Percentiles rank a stretch among this genome's conserved stretches.
These are phyloP conservation scores for Fomitiporia mediterranea DNA, from an alignment of 1,284 basidiomycete species.

Conservation along the genomic window DNA sequence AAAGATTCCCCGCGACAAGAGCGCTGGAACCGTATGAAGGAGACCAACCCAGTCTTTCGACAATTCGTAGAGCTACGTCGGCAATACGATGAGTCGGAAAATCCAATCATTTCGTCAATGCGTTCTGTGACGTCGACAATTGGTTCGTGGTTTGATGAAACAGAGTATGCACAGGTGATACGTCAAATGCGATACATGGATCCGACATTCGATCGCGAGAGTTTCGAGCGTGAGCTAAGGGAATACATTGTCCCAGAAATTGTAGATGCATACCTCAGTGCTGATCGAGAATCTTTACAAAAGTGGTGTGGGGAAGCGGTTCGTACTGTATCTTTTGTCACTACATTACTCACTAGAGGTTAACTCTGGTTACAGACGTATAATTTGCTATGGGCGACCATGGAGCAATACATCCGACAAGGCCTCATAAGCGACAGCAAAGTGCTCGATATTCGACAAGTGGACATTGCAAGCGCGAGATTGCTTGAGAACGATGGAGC, in stretches of 20 bases:
- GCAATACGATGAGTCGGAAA: conserved; percentile 90
- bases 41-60: conserved; percentile 69
- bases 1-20: conserved; percentile 75
- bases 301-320: conserved; percentile 97
- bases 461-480: conserved; percentile 77
- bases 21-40: conserved; percentile 71
- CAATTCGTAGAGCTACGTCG: conserved; percentile 58
- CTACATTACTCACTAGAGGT: neutral
- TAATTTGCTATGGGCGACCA: conserved; percentile 96
- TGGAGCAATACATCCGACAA: conserved; percentile 90
- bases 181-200: conserved; percentile 85
- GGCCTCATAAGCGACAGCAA: conserved; percentile 89
- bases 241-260: conserved; percentile 99
- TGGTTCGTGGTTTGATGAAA: conserved; percentile 93
- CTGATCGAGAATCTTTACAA: conserved; percentile 80
- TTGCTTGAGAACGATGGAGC: conserved; percentile 71
- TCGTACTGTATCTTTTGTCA: conserved; percentile 31
- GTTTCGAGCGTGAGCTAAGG: conserved; percentile 85
- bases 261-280: conserved; percentile 91
- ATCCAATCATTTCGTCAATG: conserved; percentile 79
- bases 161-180: conserved; percentile 93
- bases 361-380: conserved; percentile 58
- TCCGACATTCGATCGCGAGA: conserved; percentile 81
- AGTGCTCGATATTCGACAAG: conserved; percentile 91
- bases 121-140: conserved; percentile 84